Base-by-base conservation (phyloP, 352 stramenopile species). In the Phytophthora rubi region DNA sequence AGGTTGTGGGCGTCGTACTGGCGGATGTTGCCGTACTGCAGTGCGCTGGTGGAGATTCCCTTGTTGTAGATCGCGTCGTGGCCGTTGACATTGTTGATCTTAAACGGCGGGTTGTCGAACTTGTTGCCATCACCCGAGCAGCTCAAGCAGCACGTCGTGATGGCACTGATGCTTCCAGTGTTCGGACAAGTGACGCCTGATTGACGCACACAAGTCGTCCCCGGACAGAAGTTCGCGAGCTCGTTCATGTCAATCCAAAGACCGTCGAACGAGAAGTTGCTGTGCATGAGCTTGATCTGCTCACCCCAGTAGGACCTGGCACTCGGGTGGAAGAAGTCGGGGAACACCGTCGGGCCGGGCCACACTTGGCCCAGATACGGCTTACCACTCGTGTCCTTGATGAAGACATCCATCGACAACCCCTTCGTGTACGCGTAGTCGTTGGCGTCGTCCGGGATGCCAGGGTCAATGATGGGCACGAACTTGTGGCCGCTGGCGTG, bases 201-300 rank as follows among this genome's bases (percentile, higher is more conserved):
- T 8, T 47, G 12, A 16, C 39, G 39, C 39, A 18, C 39, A 7
- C 39, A 47, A 2, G 12, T 47, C 15, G 13, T 47, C 7, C 39
- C 39, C 70, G 75, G 39, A 48, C 83, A 93, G 53, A 96, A 94
- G 69, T 91, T 93, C 13, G 85, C 83, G 5, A 92, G 65, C 53
- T 97, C 89, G 70, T 97, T 97, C 89, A 97, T 97, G 67, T 97
- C 89, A 56, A 97, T 90, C 89, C 89, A 95, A 8, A 95, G 65
- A 23, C 89, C 87, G 51, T 97, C 88, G 48, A 83, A 92, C 1
- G 53, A 32, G n/a, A 84, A 51, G 8, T 51, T 74, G 21, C 87
- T 75, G 73, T 92, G 71, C 71, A 91, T 86, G 0, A 74, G 73
- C 16, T 62, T 35, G 28, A 95, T 68, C 65, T 94, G 83, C 52